Percentiles rank a stretch among this genome's conserved stretches.
Conservation (phyloP, 495 filamentous ascomycete species). For the Aspergillus heteromorphus region DNA sequence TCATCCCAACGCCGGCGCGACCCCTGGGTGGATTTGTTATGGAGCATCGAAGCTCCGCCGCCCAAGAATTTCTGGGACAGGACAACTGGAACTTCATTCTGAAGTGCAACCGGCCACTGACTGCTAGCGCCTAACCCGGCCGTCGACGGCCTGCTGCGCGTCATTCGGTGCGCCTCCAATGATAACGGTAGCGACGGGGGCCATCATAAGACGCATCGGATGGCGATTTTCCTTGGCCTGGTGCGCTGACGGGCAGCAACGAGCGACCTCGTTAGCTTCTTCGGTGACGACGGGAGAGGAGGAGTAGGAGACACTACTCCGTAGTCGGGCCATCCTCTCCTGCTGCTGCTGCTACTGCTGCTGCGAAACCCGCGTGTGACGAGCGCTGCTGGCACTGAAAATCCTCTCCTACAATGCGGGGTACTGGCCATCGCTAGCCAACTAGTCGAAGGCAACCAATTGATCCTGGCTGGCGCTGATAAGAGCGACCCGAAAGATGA, state of each 20-base stretch:
- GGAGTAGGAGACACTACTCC: not conserved
- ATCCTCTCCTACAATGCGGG: constrained; percentile 7
- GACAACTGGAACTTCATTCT: not conserved
- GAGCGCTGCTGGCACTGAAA: not conserved
- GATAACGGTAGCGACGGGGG: not conserved
- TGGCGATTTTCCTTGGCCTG: not conserved
- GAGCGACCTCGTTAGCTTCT: not conserved
- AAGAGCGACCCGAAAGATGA: no score
- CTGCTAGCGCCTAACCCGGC: not conserved
- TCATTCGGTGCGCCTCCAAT: not conserved
- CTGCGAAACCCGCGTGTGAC: constrained; percentile 12
- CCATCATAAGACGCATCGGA: constrained; percentile 8
- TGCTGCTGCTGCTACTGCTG: no score
- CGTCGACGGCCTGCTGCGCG: not conserved
- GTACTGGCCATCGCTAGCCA: constrained; percentile 2
- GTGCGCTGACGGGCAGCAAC: constrained; percentile 1
- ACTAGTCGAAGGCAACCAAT: constrained; percentile 1
- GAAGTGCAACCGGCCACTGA: not conserved
- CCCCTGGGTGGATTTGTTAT: not conserved
- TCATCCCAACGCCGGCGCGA: not conserved
- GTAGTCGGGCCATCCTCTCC: no score
- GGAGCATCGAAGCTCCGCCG: not conserved
- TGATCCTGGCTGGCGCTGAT: not conserved
- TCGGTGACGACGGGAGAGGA: constrained; percentile 1
- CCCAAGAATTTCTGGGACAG: no score